These are phyloP conservation scores for Camellia granthamiana DNA, from an alignment of 148 eudicot genomes.

Conservation along the genomic window DNA sequence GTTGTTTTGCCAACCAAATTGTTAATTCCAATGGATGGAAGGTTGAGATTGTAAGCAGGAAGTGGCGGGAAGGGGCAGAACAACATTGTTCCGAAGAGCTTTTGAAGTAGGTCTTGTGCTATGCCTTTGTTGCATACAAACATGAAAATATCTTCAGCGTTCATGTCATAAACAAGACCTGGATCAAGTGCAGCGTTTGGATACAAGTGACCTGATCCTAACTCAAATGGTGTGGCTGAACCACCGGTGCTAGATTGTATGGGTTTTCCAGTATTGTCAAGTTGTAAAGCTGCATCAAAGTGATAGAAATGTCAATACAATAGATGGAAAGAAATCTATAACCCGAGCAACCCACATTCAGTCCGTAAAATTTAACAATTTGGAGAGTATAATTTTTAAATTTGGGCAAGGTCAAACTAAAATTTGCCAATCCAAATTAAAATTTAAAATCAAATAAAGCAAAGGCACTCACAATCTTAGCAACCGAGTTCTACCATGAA, in stretches of 20 bases:
- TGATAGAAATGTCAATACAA: not conserved
- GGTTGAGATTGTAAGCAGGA: not conserved
- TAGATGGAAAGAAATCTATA: not conserved
- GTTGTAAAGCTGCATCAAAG: not conserved
- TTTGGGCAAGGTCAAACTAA: too few species aligned
- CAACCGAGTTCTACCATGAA: too few species aligned
- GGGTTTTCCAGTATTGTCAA: not conserved
- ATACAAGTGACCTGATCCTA: constrained; percentile 35
- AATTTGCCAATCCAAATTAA: too few species aligned
- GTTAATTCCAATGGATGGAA: constrained; percentile 1
- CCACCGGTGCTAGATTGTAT: not conserved
- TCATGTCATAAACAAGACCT: constrained; percentile 28
- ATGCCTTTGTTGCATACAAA: constrained; percentile 20
- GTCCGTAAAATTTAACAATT: too few species aligned
- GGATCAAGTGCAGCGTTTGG: constrained; percentile 33
- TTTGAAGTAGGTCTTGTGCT: not conserved
- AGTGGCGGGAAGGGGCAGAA: not conserved
- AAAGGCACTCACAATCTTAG: too few species aligned
- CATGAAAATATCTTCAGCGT: constrained; percentile 18
- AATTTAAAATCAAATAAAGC: too few species aligned
- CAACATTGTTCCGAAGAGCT: not conserved
- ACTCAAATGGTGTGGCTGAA: not conserved
- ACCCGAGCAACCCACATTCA: too few species aligned
- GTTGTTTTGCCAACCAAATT: not conserved
- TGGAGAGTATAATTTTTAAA: too few species aligned